Evolutionary conservation across 1,284 basidiomycete genomes (phyloP), one percentile per base, ranked within the genome.

Genomic region (Ceratobasidium sp.): DNA sequence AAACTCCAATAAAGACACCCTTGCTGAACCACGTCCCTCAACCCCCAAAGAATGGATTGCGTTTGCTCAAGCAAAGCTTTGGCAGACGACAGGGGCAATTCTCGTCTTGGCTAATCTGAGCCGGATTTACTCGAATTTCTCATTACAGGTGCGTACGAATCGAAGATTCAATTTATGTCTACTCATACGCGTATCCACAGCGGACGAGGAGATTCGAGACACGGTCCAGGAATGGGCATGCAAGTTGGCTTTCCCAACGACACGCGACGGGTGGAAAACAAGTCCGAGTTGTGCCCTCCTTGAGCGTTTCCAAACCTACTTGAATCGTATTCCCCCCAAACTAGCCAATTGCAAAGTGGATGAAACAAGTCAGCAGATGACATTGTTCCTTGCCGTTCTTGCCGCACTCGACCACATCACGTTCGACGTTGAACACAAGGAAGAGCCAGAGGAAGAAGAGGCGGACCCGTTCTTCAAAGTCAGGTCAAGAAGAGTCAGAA

Each of bases 1-100:
- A 47, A 12, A 8, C 10, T 20, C n/a, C 45, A 54, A 57, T 52
- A 50, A 15, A 12, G n/a, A 47, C 22, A 15, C 22, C 45, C 13
- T 12, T 22, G 45, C 7, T 20, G 45, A 47, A 15, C 45, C 70
- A 10, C 2, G 64, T 29, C 73, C 73, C 35, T 73, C 80, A 6
- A 62, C 77, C 0, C 78, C 82, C 1, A 84, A 84, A 29, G 85
- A 86, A 72, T 85, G 84, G 85, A 79, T 85, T 22, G 76, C 34
- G 12, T 64, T 64, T 64, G 60, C 60, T 6, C 47, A 50, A 25
- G 52, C 22, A 47, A 64, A 50, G 45, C 17, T 64, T 15, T 52
- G 34, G 32, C 15, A 38, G n/a, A 35, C 43, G 25, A 47, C 20
- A 12, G n/a, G 34, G 20, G 25, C 32, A 10, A 35, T 64, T 17